Evolutionary conservation across 768 basidiomycete genomes (phyloP).

Genomic region (Tulasnella sp.): DNA sequence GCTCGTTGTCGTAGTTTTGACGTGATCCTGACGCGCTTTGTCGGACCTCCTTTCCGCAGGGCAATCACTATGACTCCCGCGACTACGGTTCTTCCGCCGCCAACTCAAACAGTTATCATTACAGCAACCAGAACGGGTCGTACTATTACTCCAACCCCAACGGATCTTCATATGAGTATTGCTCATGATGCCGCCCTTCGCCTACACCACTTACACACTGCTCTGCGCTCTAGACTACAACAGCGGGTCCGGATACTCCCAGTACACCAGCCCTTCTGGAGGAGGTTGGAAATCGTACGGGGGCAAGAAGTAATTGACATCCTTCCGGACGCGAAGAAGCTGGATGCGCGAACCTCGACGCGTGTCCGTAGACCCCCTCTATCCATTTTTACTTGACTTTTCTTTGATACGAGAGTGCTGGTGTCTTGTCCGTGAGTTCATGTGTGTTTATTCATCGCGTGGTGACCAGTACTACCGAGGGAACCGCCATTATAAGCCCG

Average conservation of each 20-base stretch:
- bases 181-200: background rate
- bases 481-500: background rate
- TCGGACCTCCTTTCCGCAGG: no score
- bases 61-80: constrained; percentile 16
- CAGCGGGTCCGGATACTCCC: constrained; percentile 5
- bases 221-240: constrained; percentile 14
- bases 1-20: no score
- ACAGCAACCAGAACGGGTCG: constrained; percentile 34
- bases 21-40: no score
- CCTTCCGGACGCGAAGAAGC: background rate
- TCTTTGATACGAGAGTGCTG: background rate
- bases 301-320: background rate
- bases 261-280: constrained; percentile 13
- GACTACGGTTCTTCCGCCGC: constrained; percentile 17
- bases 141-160: constrained; percentile 17
- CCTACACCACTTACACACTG: no score
- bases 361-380: background rate
- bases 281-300: constrained; percentile 5
- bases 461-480: background rate
- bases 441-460: no score
- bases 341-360: background rate
- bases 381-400: background rate
- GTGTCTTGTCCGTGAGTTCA: background rate
- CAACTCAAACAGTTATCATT: constrained; percentile 18
- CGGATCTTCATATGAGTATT: constrained; percentile 9